Base-by-base conservation (phyloP, 495 filamentous ascomycete genomes). In the Daldinia decipiens region DNA sequence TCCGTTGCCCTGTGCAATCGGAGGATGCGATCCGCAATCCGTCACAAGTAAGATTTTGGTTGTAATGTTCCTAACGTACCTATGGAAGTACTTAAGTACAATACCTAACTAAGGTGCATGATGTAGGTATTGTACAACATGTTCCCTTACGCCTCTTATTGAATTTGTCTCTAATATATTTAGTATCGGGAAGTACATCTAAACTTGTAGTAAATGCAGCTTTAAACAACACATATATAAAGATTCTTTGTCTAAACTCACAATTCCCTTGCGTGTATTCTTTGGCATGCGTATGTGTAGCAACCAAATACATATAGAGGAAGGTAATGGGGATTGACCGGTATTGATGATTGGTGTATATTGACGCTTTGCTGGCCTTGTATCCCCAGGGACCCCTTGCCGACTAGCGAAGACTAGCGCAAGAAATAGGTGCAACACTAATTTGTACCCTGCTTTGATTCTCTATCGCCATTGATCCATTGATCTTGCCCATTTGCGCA, bases 1-100 rank as follows among this genome's bases (percentile, higher is more conserved):
- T 73, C 70, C 65, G 70, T 68, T 73, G 70, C 70, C 70, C 70
- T 73, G 70, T 68, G 70, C 70, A 73, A 73, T 73, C 70, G 70
- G 70, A 73, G 70, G 70, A 73, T 62, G 61, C 56, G 64, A 65
- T 72, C 69, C 69, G 61, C 61, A 65, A 68, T 72, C 69, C 69
- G 52, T 34, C 40, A 50, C 34, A 36, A 53, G 1, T 59, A 34
- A 43, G 43, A 27, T 45, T 26, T 24, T n/a, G 21, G 31, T 8
- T 52, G n/a, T n/a, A n/a, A n/a, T n/a, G n/a, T n/a, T n/a, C n/a
- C n/a, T n/a, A n/a, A n/a, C n/a, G n/a, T n/a, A n/a, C n/a, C n/a
- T n/a, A n/a, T n/a, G n/a, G n/a, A 56, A 6, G 29, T 68, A 56
- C 40, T 11, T 65, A 27, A 4, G 26, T 27, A n/a, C n/a, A n/a